Percentiles rank a stretch among this genome's conserved stretches.
Evolutionary conservation across 257 asterid genomes (phyloP).

Genomic region (Handroanthus guayacan): DNA sequence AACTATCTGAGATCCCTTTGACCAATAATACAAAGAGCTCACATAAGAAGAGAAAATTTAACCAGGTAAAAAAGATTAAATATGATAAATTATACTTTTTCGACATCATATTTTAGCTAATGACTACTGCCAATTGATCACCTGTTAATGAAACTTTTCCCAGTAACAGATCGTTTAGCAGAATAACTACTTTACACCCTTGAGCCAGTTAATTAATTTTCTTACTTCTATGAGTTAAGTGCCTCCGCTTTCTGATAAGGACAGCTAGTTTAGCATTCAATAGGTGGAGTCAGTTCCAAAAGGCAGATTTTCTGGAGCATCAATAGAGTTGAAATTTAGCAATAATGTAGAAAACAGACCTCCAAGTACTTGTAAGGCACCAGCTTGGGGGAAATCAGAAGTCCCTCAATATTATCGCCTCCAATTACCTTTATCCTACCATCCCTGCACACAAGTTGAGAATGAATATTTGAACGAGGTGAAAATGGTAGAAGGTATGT

Average conservation of each 20-base stretch:
- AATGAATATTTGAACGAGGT: slow-evolving; percentile 24
- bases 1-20: background rate
- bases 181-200: slow-evolving; percentile 13
- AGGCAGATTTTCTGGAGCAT: slow-evolving; percentile 8
- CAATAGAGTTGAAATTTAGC: slow-evolving; percentile 12
- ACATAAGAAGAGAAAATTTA: slow-evolving; percentile 13
- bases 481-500: slow-evolving; percentile 15
- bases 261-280: background rate
- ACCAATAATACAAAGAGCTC: slow-evolving; percentile 8
- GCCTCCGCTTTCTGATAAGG: slow-evolving; percentile 11
- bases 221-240: slow-evolving; percentile 12
- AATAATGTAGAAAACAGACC: slow-evolving; percentile 49
- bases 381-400: slow-evolving; percentile 73
- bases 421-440: slow-evolving; percentile 93
- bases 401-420: slow-evolving; percentile 89
- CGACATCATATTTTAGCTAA: slow-evolving; percentile 5
- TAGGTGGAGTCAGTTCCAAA: background rate
- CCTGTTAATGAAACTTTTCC: slow-evolving; percentile 5
- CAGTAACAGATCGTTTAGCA: background rate
- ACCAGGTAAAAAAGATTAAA: slow-evolving; percentile 23
- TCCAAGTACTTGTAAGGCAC: slow-evolving; percentile 81
- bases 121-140: slow-evolving; percentile 21
- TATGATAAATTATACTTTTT: background rate
- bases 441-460: slow-evolving; percentile 65
- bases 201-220: background rate